A percentile compares a stretch with the other conserved stretches of the same genome.
Conservation (phyloP, 2,329 filamentous ascomycete species). For the Geosmithia putterillii region DNA sequence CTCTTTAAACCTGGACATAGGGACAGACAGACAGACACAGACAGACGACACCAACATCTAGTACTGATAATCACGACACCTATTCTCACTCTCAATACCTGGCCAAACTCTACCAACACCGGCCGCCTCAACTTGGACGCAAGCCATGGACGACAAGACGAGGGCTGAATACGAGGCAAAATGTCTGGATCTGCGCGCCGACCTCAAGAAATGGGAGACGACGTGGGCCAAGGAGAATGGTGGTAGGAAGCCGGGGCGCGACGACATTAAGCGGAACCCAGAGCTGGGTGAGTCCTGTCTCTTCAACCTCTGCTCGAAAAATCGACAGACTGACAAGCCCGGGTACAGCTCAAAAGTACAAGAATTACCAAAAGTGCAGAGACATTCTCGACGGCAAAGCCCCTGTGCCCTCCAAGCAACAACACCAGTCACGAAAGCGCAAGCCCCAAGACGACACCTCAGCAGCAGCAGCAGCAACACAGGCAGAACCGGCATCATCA, state of each 20-base stretch:
- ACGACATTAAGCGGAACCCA: conserved; percentile 65
- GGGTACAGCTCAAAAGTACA: conserved; percentile 57
- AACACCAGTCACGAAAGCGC: background rate
- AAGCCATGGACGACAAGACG: conserved; percentile 32
- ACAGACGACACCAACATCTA: no score
- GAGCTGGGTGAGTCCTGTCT: conserved; percentile 46
- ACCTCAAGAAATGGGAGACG: conserved; percentile 65
- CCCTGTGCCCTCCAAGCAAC: conserved; percentile 18
- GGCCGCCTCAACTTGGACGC: background rate
- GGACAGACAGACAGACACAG: no score
- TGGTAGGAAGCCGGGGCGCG: conserved; percentile 56
- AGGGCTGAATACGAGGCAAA: conserved; percentile 33
- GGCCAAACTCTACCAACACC: conserved; percentile 1
- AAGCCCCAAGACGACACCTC: background rate
- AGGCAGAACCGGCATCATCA: conserved; percentile 9
- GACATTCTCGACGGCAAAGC: conserved; percentile 44
- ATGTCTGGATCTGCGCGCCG: conserved; percentile 45
- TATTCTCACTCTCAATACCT: background rate
- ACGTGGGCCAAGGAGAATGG: conserved; percentile 49
- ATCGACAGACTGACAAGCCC: conserved; percentile 1
- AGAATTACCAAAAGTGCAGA: conserved; percentile 57
- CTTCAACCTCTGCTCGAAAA: background rate
- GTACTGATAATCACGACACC: no score
- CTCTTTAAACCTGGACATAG: no score
- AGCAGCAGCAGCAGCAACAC: conserved; percentile 9